These are phyloP conservation scores for Calonectria multiphialidica DNA, from an alignment of 2,329 filamentous ascomycete genomes.

Conservation along the genomic window DNA sequence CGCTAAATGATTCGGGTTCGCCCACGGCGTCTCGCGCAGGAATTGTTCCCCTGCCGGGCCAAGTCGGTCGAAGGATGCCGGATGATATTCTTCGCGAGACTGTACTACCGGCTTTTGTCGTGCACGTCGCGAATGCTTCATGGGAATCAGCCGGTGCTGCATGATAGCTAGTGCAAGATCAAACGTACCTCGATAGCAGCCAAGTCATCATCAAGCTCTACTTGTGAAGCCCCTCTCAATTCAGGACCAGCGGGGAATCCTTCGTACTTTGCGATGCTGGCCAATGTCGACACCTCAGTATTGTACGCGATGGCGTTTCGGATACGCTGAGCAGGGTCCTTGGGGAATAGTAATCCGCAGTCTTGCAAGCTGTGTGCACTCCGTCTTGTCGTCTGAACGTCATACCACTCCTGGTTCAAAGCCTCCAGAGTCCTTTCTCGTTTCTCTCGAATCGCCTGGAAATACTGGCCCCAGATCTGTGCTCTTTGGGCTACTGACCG, in stretches of 20 bases:
- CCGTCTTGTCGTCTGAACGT: conserved; percentile 90
- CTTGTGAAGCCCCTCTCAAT: conserved; percentile 77
- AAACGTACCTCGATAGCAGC: conserved; percentile 83
- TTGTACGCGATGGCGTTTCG: conserved; percentile 93
- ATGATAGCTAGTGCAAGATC: conserved; percentile 30
- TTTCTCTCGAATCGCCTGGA: conserved; percentile 85
- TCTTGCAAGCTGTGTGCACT: conserved; percentile 84
- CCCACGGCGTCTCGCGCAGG: conserved; percentile 91
- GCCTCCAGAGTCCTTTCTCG: conserved; percentile 84
- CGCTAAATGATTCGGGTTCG: conserved; percentile 85
- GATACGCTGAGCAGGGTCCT: conserved; percentile 81
- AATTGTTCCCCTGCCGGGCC: conserved; percentile 86
- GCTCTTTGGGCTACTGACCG: conserved; percentile 85
- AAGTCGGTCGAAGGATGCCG: conserved; percentile 61
- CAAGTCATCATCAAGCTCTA: conserved; percentile 88
- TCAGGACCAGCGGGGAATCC: conserved; percentile 96
- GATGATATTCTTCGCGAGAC: conserved; percentile 61
- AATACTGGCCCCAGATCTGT: conserved; percentile 91
- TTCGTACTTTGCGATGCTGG: conserved; percentile 92
- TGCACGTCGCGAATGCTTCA: conserved; percentile 49
- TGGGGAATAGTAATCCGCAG: conserved; percentile 85
- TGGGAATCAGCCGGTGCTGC: conserved; percentile 30
- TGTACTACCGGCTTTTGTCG: conserved; percentile 55
- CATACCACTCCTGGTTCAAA: conserved; percentile 91
- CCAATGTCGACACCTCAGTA: conserved; percentile 90